phyloP scores from a whole-genome alignment of 257 asterid genomes.

The Scutellaria barbata region DNA sequence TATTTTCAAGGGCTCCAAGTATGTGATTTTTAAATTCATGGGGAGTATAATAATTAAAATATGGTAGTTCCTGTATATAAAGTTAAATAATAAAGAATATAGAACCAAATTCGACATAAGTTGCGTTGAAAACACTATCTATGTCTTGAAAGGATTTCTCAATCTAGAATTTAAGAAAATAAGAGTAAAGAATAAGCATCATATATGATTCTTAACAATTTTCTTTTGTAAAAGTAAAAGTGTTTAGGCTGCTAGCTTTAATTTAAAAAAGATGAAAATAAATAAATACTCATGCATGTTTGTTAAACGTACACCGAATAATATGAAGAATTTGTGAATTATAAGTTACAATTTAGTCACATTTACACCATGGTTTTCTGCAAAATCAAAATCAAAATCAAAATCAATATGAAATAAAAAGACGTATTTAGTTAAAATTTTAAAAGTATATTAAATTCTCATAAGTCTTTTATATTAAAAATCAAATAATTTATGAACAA shows the following conservation, averaged over 20 bases:
- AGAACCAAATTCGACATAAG: slow-evolving; percentile 22
- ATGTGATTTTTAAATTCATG: background rate
- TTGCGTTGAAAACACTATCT: slow-evolving; percentile 9
- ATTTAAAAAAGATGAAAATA: too few relatives aligned
- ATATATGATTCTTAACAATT: background rate
- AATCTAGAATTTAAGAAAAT: background rate
- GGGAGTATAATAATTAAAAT: background rate
- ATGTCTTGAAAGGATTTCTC: background rate
- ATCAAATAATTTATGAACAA: too few relatives aligned
- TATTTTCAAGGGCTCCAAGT: too few relatives aligned
- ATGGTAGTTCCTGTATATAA: background rate
- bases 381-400: background rate
- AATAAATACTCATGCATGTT: too few relatives aligned
- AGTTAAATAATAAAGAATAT: background rate
- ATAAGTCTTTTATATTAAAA: too few relatives aligned
- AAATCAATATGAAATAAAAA: too few relatives aligned
- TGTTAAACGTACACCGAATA: too few relatives aligned
- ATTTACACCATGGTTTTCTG: background rate
- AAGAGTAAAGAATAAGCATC: background rate
- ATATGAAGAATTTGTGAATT: too few relatives aligned
- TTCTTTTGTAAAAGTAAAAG: background rate
- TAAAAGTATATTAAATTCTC: too few relatives aligned
- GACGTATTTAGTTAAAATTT: too few relatives aligned
- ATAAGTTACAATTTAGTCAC: too few relatives aligned
- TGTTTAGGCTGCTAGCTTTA: background rate